These are phyloP conservation scores for Protomyces pachydermus DNA, from an alignment of 1,139 yeast genomes.

Conservation along the genomic window DNA sequence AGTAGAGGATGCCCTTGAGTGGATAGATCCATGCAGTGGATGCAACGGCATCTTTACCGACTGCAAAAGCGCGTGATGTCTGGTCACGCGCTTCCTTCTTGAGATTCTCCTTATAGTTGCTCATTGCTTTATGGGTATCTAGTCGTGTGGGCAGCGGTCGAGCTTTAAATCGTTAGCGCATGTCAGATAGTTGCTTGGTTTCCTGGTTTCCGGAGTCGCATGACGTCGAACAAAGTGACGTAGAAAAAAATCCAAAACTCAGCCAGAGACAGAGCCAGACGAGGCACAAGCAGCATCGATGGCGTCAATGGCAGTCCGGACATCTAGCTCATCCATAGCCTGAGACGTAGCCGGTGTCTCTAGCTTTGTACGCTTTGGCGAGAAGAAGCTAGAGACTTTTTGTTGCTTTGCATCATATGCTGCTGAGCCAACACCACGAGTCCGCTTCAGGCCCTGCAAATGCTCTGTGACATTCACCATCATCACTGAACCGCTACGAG, in stretches of 20 bases:
- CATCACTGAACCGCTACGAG: neutral
- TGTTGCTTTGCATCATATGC: slow-evolving; percentile 11
- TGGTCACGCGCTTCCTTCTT: slow-evolving; percentile 8
- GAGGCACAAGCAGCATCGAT: slow-evolving; percentile 23
- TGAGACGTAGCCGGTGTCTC: neutral
- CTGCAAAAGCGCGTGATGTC: slow-evolving; percentile 11
- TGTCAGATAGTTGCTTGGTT: too few species aligned
- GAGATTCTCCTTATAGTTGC: neutral
- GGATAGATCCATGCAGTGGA: slow-evolving; percentile 16
- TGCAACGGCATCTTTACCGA: slow-evolving; percentile 12
- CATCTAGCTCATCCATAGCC: neutral
- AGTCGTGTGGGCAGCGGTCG: neutral
- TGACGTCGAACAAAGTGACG: neutral
- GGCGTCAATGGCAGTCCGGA: slow-evolving; percentile 5
- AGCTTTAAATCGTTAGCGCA: neutral
- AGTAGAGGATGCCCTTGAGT: slow-evolving; percentile 17
- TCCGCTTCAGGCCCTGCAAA: slow-evolving; percentile 16
- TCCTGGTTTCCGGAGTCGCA: neutral
- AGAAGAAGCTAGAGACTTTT: slow-evolving; percentile 16
- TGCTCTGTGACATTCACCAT: slow-evolving; percentile 9
- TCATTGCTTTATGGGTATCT: neutral
- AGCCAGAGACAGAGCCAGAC: too few species aligned
- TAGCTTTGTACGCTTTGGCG: neutral
- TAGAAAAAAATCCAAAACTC: too few species aligned
- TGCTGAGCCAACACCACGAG: slow-evolving; percentile 16